phyloP scores from a whole-genome alignment of 2,329 filamentous ascomycete genomes.

The Zelopaecilomyces penicillatus region DNA sequence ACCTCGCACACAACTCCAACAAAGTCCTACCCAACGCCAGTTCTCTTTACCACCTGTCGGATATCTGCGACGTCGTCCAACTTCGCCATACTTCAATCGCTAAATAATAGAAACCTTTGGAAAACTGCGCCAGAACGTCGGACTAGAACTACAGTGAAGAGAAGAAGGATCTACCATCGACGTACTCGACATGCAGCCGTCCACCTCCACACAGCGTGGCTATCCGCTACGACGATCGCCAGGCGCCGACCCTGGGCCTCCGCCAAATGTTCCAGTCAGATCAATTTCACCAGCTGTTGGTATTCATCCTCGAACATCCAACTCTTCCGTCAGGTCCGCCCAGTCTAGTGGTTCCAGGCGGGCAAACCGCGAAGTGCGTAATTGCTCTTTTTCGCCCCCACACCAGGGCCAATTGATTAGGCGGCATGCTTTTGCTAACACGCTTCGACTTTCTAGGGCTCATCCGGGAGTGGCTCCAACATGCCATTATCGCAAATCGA shows the following conservation, averaged over 20 bases:
- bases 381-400: neutral
- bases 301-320: constrained; percentile 55
- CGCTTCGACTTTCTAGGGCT: constrained; percentile 21
- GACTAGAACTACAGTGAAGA: no score
- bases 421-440: constrained; percentile 19
- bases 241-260: constrained; percentile 50
- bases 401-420: neutral
- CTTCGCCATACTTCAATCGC: no score
- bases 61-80: no score
- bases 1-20: no score
- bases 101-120: no score
- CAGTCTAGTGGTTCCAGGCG: constrained; percentile 26
- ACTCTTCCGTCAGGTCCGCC: constrained; percentile 58
- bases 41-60: no score
- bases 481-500: constrained; percentile 89
- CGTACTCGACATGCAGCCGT: constrained; percentile 38
- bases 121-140: no score
- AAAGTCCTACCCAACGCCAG: no score
- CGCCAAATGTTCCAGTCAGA: constrained; percentile 45
- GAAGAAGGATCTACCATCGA: no score
- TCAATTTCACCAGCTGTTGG: constrained; percentile 50
- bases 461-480: constrained; percentile 53
- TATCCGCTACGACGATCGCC: constrained; percentile 53
- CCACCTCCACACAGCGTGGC: constrained; percentile 40
- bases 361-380: constrained; percentile 26